Conservation (phyloP, 192 early-diverging fungal species). For the Geranomyces michiganensis region DNA sequence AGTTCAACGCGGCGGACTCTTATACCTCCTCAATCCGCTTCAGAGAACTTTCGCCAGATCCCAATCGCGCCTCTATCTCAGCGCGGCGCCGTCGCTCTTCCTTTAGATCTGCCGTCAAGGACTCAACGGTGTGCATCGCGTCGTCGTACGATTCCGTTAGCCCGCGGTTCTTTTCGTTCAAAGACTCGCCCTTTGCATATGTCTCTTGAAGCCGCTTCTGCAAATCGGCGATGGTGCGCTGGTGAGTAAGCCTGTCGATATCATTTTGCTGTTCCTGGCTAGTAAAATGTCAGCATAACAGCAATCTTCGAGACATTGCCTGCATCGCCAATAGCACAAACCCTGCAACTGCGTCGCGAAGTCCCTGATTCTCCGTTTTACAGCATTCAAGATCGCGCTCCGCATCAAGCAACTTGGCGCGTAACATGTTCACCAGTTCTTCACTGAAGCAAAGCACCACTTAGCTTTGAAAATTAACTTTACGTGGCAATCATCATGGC, state of each 20-base stretch:
- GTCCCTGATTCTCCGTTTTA: slow-evolving; percentile 20
- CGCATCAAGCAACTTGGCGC: slow-evolving; percentile 40
- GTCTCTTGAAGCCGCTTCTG: slow-evolving; percentile 36
- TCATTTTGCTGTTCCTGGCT: slow-evolving; percentile 49
- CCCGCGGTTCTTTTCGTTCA: slow-evolving; percentile 47
- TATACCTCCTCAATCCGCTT: slow-evolving; percentile 9
- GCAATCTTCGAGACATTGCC: background rate
- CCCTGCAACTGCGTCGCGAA: background rate
- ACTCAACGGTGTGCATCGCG: slow-evolving; percentile 38
- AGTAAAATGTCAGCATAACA: background rate
- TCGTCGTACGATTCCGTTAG: slow-evolving; percentile 47
- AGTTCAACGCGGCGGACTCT: background rate
- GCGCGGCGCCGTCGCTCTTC: slow-evolving; percentile 42
- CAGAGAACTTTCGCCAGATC: background rate
- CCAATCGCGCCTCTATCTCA: background rate
- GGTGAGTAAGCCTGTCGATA: slow-evolving; percentile 47
- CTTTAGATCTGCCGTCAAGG: slow-evolving; percentile 50
- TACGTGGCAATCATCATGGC: slow-evolving; percentile 5
- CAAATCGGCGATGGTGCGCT: slow-evolving; percentile 47
- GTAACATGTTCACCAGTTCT: slow-evolving; percentile 52
- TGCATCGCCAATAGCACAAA: background rate
- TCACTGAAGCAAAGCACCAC: slow-evolving; percentile 36
- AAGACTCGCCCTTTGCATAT: slow-evolving; percentile 23
- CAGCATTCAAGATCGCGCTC: slow-evolving; percentile 36
- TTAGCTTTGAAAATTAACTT: slow-evolving; percentile 20